Percentiles rank a stretch among this genome's conserved stretches.
These are phyloP conservation scores for Xylariales sp. DNA, from an alignment of 2,329 filamentous ascomycete species.

Conservation along the genomic window DNA sequence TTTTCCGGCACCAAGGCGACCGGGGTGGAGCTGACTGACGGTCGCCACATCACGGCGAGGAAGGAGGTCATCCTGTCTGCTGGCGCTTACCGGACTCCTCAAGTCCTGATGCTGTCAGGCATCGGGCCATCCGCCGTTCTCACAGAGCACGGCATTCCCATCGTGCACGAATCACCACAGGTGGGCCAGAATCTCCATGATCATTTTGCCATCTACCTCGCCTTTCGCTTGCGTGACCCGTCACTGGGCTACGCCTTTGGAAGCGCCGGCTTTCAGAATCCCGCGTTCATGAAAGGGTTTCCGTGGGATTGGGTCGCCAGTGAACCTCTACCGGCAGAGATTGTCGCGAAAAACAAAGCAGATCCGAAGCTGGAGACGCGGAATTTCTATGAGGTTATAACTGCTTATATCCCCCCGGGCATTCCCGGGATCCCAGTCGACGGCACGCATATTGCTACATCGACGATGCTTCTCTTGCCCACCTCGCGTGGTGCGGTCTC, in stretches of 20 bases:
- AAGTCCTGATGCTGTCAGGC: slow-evolving; percentile 29
- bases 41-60: slow-evolving; percentile 17
- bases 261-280: slow-evolving; percentile 12
- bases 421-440: slow-evolving; percentile 9
- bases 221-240: slow-evolving; percentile 19
- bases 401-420: slow-evolving; percentile 13
- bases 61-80: slow-evolving; percentile 27
- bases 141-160: slow-evolving; percentile 26
- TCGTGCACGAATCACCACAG: slow-evolving; percentile 23
- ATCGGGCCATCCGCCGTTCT: slow-evolving; percentile 22
- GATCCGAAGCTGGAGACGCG: slow-evolving; percentile 8
- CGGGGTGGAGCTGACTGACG: slow-evolving; percentile 34
- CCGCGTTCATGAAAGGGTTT: slow-evolving; percentile 16
- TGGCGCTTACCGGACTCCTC: slow-evolving; percentile 25
- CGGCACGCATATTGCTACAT: slow-evolving; percentile 5
- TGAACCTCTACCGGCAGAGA: slow-evolving; percentile 11
- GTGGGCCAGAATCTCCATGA: slow-evolving; percentile 18
- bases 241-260: slow-evolving; percentile 19
- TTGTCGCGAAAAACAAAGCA: slow-evolving; percentile 11
- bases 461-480: slow-evolving; percentile 11
- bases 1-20: slow-evolving; percentile 25
- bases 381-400: slow-evolving; percentile 15
- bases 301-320: slow-evolving; percentile 19
- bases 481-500: slow-evolving; percentile 6
- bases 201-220: slow-evolving; percentile 12